Conservation (phyloP, 2,329 filamentous ascomycete species). For the Aureobasidium musti region DNA sequence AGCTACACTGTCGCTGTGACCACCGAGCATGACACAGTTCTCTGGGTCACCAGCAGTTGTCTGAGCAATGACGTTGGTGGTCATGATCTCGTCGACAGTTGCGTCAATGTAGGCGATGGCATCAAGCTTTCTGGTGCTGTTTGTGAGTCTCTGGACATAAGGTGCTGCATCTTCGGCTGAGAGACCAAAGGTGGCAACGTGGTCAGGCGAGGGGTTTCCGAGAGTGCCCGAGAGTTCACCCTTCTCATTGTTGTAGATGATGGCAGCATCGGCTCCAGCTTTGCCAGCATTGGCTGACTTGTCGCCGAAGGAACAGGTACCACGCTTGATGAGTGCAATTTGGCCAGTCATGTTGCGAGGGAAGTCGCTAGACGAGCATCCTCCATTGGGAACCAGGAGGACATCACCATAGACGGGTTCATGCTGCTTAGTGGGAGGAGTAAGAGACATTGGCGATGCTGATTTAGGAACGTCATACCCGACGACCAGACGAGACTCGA, state of each 20-base stretch:
- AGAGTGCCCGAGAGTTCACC: conserved; percentile 68
- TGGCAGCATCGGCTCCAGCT: conserved; percentile 68
- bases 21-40: conserved; percentile 61
- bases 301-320: conserved; percentile 68
- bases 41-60: conserved; percentile 60
- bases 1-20: conserved; percentile 62
- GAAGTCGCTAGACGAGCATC: conserved; percentile 66
- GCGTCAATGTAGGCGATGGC: conserved; percentile 46
- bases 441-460: conserved; percentile 58
- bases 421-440: conserved; percentile 34
- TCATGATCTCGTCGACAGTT: conserved; percentile 50
- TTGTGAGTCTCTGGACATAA: conserved; percentile 57
- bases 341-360: conserved; percentile 60
- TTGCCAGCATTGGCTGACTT: conserved; percentile 69
- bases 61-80: conserved; percentile 62
- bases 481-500: conserved; percentile 48
- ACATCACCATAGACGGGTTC: conserved; percentile 47
- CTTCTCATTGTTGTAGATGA: conserved; percentile 70
- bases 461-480: conserved; percentile 60
- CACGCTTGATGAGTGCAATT: conserved; percentile 71
- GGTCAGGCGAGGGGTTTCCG: conserved; percentile 48
- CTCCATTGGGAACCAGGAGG: conserved; percentile 60
- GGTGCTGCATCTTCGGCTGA: conserved; percentile 60
- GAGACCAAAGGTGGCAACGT: conserved; percentile 70
- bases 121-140: conserved; percentile 42